Evolutionary conservation across 176 grass and related monocot species (phyloP), one percentile per base, ranked within the genome.

Genomic region (Oryza glaberrima): DNA sequence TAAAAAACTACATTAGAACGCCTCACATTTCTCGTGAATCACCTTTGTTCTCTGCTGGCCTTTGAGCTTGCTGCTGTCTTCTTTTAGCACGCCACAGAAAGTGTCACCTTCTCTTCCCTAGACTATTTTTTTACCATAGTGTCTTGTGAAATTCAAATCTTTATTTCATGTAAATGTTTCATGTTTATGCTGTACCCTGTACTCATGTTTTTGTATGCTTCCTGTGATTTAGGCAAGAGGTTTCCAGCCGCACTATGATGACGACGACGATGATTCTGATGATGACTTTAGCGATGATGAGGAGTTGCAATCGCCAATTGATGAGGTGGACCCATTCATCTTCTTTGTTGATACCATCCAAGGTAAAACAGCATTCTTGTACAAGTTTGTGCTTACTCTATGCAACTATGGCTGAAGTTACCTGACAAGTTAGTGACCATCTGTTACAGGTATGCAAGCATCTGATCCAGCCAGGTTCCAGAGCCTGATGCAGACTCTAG

Each of bases 281-380:
- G 91, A 97, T 28, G 94, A 97, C 80, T 92, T 81, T 76, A 89
- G 84, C 16, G 90, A 90, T 41, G 86, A 90, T 0, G 94, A 97
- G 83, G 92, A 97, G 54, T 15, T 94, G 30, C 92, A 94, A 65
- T 90, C 94, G 70, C 94, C 94, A 69, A 88, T 97, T 68, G 94
- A 97, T 88, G 94, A 94, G 68, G 88, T 97, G 51, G 94, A 94
- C 71, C 94, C 94, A 69, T 97, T 94, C 73, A 92, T 97, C 67
- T 97, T 97, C 80, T 94, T 97, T 86, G 83, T 97, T 11, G 94
- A 92, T 72, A 92, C 90, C 22, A 61, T 97, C 79, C 90, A 97
- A 83, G 94, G 94, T 94, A 87, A 32, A 65, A 85, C 41, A 65
- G 45, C 38, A 22, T 63, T 76, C 20, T n/a, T 34, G 1, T 77